Base-by-base conservation (phyloP, 1,139 yeast genomes). In the Candida neerlandica region DNA sequence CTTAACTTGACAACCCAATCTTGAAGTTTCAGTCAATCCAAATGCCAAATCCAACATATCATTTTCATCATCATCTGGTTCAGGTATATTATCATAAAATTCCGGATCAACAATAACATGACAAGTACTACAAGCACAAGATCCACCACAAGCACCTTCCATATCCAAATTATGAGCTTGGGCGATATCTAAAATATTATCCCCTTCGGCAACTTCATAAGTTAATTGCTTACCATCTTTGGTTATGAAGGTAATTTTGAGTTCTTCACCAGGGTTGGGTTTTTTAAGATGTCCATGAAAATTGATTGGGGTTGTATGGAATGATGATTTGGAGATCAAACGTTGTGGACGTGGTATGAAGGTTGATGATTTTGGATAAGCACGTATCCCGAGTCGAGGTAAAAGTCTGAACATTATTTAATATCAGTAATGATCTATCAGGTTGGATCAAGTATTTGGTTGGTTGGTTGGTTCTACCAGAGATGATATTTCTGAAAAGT, bases 81-180 rank as follows among this genome's bases (percentile, higher is more conserved):
- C 99, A 26, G 96, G 96, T 58, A 94, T 81, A 51, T 75, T 81
- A 63, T 94, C 99, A 69, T 90, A 94, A 64, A 74, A 91, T 43
- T 87, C 97, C 1, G 99, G 99, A 65, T 94, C 99, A 37, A 94
- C 91, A 46, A 94, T 94, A 51, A 94, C 86, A 70, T 94, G 99
- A 66, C 99, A 94, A 0, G 99, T 94, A 3, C 97, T 91, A 65
- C 99, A 94, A 1, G 99, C 99, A 75, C 99, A 94, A 1, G 97
- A 90, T 2, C 99, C 99, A 34, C 99, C 99, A 70, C 99, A 94
- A 0, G 99, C 99, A 43, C 99, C 96, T 66, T 94, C 99, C 92
- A 94, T 91, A 60, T 94, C 99, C 53, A 94, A 71, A 60, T 91
- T 87, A 63, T 92, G 73, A 3, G 96, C 96, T 70, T 94, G 99